Percentiles rank a stretch among this genome's conserved stretches.
phyloP scores from a whole-genome alignment of 768 basidiomycete genomes.

The Mrakia blollopis region DNA sequence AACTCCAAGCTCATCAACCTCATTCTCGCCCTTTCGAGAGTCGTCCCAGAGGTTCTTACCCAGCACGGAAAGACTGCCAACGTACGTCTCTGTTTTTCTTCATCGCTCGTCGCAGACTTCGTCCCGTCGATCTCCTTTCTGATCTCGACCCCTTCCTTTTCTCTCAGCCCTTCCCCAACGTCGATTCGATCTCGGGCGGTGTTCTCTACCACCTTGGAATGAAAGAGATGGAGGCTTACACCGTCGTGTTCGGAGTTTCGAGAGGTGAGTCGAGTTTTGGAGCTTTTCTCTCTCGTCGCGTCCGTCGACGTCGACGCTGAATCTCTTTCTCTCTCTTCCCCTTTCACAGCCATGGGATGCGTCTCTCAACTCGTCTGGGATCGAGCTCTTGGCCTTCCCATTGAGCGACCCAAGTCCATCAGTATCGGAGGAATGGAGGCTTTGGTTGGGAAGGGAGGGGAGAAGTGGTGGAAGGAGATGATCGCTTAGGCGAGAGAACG shows the following conservation, averaged over 20 bases:
- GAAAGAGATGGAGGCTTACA: conserved; percentile 18
- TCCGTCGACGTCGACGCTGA: not conserved
- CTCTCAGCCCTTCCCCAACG: conserved; percentile 65
- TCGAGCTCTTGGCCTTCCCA: conserved; percentile 68
- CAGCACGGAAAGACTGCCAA: conserved; percentile 75
- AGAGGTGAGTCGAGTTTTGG: conserved; percentile 48
- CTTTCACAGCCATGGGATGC: conserved; percentile 55
- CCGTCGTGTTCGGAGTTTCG: conserved; percentile 91
- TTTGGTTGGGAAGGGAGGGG: conserved; percentile 2
- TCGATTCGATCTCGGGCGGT: conserved; percentile 73
- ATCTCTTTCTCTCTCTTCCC: conserved; percentile 50
- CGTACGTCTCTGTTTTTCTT: too few species aligned
- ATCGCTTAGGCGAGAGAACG: not conserved
- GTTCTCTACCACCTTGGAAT: conserved; percentile 18
- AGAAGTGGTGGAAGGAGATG: not conserved
- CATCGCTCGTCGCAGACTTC: too few species aligned
- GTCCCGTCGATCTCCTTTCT: too few species aligned
- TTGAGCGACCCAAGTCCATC: conserved; percentile 79
- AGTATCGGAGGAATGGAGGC: conserved; percentile 8
- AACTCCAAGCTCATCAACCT: conserved; percentile 12
- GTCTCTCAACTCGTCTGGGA: conserved; percentile 49
- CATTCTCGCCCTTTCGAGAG: conserved; percentile 37
- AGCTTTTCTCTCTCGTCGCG: not conserved
- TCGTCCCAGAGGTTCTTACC: conserved; percentile 83
- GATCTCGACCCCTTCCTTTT: too few species aligned